Base-by-base conservation (phyloP, 345 rosid genomes). In the Cardamine chenopodiifolia region DNA sequence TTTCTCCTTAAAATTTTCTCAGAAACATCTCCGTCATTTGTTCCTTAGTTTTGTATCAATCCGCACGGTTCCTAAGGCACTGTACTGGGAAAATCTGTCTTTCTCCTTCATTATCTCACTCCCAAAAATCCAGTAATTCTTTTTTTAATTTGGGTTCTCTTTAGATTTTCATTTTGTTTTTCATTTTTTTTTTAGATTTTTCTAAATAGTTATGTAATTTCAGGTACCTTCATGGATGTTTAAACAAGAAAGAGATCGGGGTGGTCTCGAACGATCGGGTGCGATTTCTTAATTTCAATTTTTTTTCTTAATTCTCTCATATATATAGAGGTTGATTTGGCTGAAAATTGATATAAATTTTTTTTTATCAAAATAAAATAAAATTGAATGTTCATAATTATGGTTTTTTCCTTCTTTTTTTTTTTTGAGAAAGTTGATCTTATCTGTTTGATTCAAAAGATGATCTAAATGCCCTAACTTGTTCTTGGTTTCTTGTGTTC, bases 21-120 rank as follows among this genome's bases (percentile, higher is more conserved):
- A 76, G 53, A 70, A 70, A 77, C 65, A 77, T 63, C 54, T 77
- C 76, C 72, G 71, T 70, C 62, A 70, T 70, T 76, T 76, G 49
- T 69, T 76, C 70, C 70, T 76, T 40, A 68, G 70, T 55, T 70
- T 68, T 37, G 15, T 17, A 62, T 63, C 34, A 37, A 55, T 70
- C 50, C 54, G 9, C 58, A 70, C 62, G 72, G 25, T 49, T 77
- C 80, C 72, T 77, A 53, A 64, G 80, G 71, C 75, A 70, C 71
- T 70, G 52, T 14, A 70, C 75, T 76, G 32, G 42, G 59, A 26
- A 44, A 17, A 69, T 70, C 60, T 63, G 75, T 71, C 62, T 65
- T 50, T 40, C 67, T 71, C 63, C 72, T 18, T 5, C 34, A 57
- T 49, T 77, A 10, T 35, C 79, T 61, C 80, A 26, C 42, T 42